These are phyloP conservation scores for Lactifluus piperatus DNA, from an alignment of 768 basidiomycete genomes.

Conservation along the genomic window DNA sequence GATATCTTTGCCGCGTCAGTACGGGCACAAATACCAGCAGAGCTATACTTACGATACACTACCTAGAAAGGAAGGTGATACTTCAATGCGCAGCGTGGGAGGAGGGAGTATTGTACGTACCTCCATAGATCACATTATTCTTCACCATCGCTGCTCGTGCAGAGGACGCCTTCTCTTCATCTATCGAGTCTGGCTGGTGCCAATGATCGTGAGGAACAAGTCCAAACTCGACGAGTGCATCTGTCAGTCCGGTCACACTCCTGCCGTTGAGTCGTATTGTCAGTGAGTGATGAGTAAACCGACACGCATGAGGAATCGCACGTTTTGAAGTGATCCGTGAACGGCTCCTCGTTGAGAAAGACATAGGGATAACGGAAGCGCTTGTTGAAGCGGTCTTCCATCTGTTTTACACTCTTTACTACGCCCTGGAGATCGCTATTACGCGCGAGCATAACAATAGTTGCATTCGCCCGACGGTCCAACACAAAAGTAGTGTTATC, in stretches of 20 bases:
- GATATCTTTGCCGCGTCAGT: conserved; percentile 42
- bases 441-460: conserved; percentile 45
- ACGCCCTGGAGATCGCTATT: conserved; percentile 38
- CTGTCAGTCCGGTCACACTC: conserved; percentile 50
- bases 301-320: conserved; percentile 31
- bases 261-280: conserved; percentile 31
- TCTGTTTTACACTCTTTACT: conserved; percentile 42
- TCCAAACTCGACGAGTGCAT: conserved; percentile 59
- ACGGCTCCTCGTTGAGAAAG: conserved; percentile 78
- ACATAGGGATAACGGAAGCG: conserved; percentile 69
- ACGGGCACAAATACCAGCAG: background rate
- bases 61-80: conserved; percentile 31
- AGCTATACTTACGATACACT: conserved; percentile 54
- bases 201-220: conserved; percentile 73
- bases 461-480: conserved; percentile 42
- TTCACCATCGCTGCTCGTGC: conserved; percentile 45
- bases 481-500: conserved; percentile 15
- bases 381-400: conserved; percentile 55
- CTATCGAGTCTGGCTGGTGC: conserved; percentile 69
- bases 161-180: conserved; percentile 43
- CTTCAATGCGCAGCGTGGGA: background rate
- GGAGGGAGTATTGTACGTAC: conserved; percentile 19
- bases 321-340: conserved; percentile 65
- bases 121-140: conserved; percentile 51
- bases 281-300: background rate